Conservation (phyloP, 2,329 filamentous ascomycete genomes). For the Rhinocladiella mackenziei region DNA sequence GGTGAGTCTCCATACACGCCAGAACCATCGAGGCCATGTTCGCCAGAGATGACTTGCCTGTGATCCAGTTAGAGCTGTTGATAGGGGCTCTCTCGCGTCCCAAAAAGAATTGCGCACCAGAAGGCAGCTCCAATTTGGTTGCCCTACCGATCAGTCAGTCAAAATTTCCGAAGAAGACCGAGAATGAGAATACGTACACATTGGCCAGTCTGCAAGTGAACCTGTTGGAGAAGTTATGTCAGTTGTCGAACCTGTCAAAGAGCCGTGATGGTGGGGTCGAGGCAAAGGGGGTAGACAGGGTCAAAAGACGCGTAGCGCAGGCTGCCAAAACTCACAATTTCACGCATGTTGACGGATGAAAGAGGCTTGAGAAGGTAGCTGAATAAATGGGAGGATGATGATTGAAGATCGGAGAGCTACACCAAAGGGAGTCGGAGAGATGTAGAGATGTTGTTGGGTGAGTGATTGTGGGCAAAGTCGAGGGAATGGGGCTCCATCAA, state of each 20-base stretch:
- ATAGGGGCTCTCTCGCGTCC: slow-evolving; percentile 17
- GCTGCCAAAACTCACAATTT: slow-evolving; percentile 58
- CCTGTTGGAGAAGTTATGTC: slow-evolving; percentile 63
- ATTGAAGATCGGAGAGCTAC: slow-evolving; percentile 11
- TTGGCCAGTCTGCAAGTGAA: slow-evolving; percentile 99
- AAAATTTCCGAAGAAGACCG: slow-evolving; percentile 33
- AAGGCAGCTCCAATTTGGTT: slow-evolving; percentile 99
- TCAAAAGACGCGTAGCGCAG: slow-evolving; percentile 37
- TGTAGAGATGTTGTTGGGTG: not conserved
- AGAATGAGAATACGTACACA: slow-evolving; percentile 64
- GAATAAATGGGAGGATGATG: slow-evolving; percentile 10
- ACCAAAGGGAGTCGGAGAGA: not conserved
- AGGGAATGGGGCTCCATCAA: too few relatives aligned
- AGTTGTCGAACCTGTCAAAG: slow-evolving; percentile 44
- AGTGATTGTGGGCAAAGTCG: slow-evolving; percentile 7
- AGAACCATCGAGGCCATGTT: slow-evolving; percentile 96
- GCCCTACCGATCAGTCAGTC: slow-evolving; percentile 58
- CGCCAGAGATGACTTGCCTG: slow-evolving; percentile 77
- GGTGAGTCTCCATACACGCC: slow-evolving; percentile 68
- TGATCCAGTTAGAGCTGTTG: slow-evolving; percentile 39
- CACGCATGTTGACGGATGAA: slow-evolving; percentile 58
- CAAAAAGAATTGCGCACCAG: slow-evolving; percentile 63
- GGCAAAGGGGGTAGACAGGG: slow-evolving; percentile 35
- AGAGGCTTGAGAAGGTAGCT: slow-evolving; percentile 6
- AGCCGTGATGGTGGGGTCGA: slow-evolving; percentile 25